Conservation (phyloP, 331 rosid genomes). For the Dryas integrifolia region DNA sequence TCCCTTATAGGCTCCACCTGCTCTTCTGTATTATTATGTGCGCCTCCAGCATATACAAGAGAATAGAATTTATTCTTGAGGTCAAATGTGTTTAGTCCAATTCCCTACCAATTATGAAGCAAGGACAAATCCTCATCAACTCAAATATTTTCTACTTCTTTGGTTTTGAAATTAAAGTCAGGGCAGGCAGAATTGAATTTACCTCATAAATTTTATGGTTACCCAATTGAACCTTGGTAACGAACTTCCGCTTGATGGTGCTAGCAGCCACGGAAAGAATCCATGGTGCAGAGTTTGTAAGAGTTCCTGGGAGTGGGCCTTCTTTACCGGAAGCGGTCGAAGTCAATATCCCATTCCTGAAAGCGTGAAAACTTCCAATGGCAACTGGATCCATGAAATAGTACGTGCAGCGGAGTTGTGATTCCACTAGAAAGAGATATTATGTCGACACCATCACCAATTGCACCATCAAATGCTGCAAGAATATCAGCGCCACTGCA, state of each 20-base stretch:
- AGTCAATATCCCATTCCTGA: constrained; percentile 42
- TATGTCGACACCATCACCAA: constrained; percentile 60
- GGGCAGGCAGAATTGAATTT: too few species aligned
- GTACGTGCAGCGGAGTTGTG: not conserved
- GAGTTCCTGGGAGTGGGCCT: constrained; percentile 27
- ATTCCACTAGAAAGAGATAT: constrained; percentile 40
- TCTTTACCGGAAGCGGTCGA: constrained; percentile 39
- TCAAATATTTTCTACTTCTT: too few species aligned
- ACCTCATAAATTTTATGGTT: constrained; percentile 39
- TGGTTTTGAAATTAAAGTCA: too few species aligned
- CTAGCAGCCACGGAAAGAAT: constrained; percentile 48
- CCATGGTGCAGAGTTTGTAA: constrained; percentile 41
- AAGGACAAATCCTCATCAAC: not conserved
- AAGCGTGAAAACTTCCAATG: constrained; percentile 52
- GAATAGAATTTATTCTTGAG: constrained; percentile 31
- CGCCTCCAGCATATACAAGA: constrained; percentile 42
- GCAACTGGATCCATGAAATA: constrained; percentile 35
- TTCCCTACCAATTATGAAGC: constrained; percentile 29
- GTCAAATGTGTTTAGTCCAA: constrained; percentile 42
- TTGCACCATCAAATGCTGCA: constrained; percentile 56
- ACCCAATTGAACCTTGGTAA: constrained; percentile 42
- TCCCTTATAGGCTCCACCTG: not conserved
- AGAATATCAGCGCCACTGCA: constrained; percentile 43
- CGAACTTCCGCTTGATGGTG: constrained; percentile 42
- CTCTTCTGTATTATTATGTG: constrained; percentile 23